Evolutionary conservation across 306 rosid genomes (phyloP).

Genomic region (Amphicarpaea edgeworthii): DNA sequence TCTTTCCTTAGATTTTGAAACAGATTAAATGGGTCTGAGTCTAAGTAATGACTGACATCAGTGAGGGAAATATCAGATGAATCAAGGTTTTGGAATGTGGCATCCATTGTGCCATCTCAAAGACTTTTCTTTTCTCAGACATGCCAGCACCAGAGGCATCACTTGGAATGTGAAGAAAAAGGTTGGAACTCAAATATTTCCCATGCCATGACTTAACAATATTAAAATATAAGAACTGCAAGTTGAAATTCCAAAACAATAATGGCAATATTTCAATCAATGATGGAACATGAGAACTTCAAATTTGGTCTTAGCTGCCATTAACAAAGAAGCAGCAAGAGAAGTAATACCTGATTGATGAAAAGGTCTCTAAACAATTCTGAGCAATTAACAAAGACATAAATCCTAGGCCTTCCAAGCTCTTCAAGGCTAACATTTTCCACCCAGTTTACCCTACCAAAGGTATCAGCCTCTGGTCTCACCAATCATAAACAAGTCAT

Average conservation of each 20-base stretch:
- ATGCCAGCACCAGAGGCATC: constrained; percentile 96
- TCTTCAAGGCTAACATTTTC: constrained; percentile 87
- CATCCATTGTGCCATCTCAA: constrained; percentile 98
- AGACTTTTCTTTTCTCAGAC: constrained; percentile 86
- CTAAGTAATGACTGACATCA: constrained; percentile 97
- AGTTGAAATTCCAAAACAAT: not conserved
- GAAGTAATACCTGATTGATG: constrained; percentile 64
- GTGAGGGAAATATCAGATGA: constrained; percentile 96
- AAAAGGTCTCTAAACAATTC: constrained; percentile 50
- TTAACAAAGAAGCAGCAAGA: no score
- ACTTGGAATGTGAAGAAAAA: not conserved
- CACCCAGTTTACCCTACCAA: constrained; percentile 90
- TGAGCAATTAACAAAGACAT: constrained; percentile 91
- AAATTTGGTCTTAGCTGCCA: constrained; percentile 49
- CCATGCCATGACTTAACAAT: not conserved
- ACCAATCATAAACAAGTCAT: constrained; percentile 98
- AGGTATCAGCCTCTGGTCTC: constrained; percentile 75
- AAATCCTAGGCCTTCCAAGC: constrained; percentile 98
- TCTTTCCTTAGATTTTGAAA: constrained; percentile 93
- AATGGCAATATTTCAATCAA: constrained; percentile 16
- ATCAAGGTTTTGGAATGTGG: constrained; percentile 96
- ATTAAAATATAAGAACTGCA: constrained; percentile 20
- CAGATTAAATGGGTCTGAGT: constrained; percentile 92
- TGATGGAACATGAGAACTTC: not conserved
- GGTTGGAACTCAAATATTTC: no score